A percentile compares a stretch with the other conserved stretches of the same genome.
phyloP scores from a whole-genome alignment of 306 rosid genomes.

The Arachis stenosperma region DNA sequence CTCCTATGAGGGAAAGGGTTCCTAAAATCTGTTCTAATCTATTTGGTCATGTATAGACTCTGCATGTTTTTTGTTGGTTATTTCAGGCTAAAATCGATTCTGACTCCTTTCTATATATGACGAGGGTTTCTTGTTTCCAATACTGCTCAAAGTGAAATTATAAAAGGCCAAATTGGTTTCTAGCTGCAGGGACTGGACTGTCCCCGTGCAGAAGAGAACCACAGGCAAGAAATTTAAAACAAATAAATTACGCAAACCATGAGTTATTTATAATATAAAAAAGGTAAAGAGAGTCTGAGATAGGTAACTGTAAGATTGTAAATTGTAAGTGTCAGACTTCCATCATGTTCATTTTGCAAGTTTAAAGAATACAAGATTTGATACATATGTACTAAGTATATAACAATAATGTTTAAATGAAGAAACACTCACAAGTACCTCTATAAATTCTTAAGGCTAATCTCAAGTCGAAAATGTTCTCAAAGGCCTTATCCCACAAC shows the following conservation, averaged over 20 bases:
- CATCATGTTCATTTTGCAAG: conserved; percentile 38
- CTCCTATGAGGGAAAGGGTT: too few relatives aligned
- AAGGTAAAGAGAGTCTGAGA: neutral
- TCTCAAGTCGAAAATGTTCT: conserved; percentile 5
- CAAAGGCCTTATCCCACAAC: conserved; percentile 12
- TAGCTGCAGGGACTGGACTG: neutral
- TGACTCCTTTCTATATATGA: too few relatives aligned
- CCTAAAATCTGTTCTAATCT: too few relatives aligned
- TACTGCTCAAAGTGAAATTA: too few relatives aligned
- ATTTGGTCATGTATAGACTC: too few relatives aligned
- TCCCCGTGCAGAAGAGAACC: neutral
- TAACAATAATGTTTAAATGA: conserved; percentile 48
- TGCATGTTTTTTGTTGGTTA: too few relatives aligned
- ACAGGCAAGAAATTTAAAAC: neutral
- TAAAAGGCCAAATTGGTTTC: neutral
- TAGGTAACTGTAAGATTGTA: conserved; percentile 16
- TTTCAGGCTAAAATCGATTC: too few relatives aligned
- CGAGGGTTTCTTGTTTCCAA: too few relatives aligned
- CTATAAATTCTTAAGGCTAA: conserved; percentile 26
- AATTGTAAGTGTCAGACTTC: conserved; percentile 36
- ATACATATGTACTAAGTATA: conserved; percentile 54
- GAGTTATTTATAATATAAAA: neutral
- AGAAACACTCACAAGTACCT: conserved; percentile 27
- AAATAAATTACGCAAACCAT: neutral
- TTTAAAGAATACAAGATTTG: conserved; percentile 59